These are phyloP conservation scores for Bothriochloa decipiens DNA, from an alignment of 176 grass and related monocot genomes.

Conservation along the genomic window DNA sequence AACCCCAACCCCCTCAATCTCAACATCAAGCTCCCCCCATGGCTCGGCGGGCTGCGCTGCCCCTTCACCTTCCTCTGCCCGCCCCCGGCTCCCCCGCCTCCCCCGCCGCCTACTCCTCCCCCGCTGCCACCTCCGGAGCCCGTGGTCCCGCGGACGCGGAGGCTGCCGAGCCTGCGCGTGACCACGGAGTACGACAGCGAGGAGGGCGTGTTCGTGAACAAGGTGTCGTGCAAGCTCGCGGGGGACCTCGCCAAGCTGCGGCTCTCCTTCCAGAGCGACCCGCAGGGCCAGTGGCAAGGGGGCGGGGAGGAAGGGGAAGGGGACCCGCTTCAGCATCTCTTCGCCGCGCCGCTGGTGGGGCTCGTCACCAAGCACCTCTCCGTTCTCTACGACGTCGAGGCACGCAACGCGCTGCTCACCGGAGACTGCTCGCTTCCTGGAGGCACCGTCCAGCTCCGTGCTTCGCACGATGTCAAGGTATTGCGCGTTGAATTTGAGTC, in stretches of 20 bases:
- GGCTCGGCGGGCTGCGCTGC: slow-evolving; percentile 40
- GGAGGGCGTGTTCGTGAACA: slow-evolving; percentile 66
- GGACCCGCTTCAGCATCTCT: slow-evolving; percentile 41
- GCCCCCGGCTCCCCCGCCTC: neutral
- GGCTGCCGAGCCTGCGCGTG: slow-evolving; percentile 56
- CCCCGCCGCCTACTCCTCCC: neutral
- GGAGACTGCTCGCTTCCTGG: slow-evolving; percentile 60
- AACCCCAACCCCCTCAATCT: slow-evolving; percentile 43
- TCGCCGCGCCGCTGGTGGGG: slow-evolving; percentile 56
- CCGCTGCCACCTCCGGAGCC: slow-evolving; percentile 20
- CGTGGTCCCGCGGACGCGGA: neutral
- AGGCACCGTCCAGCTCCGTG: slow-evolving; percentile 59
- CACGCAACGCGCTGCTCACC: slow-evolving; percentile 66
- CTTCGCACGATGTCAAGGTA: slow-evolving; percentile 85
- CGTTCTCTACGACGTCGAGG: slow-evolving; percentile 74
- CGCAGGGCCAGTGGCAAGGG: slow-evolving; percentile 31
- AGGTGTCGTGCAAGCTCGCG: slow-evolving; percentile 90
- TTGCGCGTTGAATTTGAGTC: neutral
- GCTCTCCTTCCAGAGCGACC: slow-evolving; percentile 83
- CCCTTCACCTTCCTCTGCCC: slow-evolving; percentile 51
- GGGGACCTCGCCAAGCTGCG: slow-evolving; percentile 86
- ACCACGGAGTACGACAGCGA: slow-evolving; percentile 91
- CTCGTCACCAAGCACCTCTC: slow-evolving; percentile 72
- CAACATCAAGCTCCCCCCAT: slow-evolving; percentile 42
- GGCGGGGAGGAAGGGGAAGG: slow-evolving; percentile 8